Evolutionary conservation across 257 asterid species (phyloP).

Genomic region (Petunia axillaris): DNA sequence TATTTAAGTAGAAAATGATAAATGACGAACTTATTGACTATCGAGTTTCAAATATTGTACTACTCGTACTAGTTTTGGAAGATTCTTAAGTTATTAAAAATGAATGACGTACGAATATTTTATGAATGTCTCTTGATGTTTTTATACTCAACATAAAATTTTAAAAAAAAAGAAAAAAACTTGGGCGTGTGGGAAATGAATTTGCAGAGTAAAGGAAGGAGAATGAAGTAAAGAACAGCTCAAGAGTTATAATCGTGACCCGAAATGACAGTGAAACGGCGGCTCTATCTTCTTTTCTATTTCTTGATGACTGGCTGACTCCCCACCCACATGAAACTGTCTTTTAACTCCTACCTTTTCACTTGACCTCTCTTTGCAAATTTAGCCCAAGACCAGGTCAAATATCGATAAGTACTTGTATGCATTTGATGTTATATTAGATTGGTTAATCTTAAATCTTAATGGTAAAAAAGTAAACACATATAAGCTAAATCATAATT

Average conservation of each 20-base stretch:
- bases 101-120: no score
- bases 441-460: no score
- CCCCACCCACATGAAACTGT: neutral
- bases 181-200: conserved; percentile 16
- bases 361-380: neutral
- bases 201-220: conserved; percentile 17
- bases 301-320: neutral
- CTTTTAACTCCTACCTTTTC: neutral
- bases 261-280: conserved; percentile 26
- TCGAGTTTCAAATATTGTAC: no score
- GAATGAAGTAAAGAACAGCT: neutral
- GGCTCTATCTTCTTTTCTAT: neutral
- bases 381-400: neutral
- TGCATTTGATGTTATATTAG: no score
- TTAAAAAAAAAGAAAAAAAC: neutral
- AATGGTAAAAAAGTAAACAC: no score
- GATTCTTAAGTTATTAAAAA: no score
- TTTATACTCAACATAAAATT: neutral
- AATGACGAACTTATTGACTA: no score
- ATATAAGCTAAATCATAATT: no score
- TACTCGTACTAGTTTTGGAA: no score
- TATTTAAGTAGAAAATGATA: no score
- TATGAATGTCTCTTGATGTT: neutral
- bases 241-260: conserved; percentile 24
- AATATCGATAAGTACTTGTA: neutral